A percentile compares a stretch with the other conserved stretches of the same genome.
These are phyloP conservation scores for Adansonia digitata DNA, from an alignment of 345 rosid genomes.

Conservation along the genomic window DNA sequence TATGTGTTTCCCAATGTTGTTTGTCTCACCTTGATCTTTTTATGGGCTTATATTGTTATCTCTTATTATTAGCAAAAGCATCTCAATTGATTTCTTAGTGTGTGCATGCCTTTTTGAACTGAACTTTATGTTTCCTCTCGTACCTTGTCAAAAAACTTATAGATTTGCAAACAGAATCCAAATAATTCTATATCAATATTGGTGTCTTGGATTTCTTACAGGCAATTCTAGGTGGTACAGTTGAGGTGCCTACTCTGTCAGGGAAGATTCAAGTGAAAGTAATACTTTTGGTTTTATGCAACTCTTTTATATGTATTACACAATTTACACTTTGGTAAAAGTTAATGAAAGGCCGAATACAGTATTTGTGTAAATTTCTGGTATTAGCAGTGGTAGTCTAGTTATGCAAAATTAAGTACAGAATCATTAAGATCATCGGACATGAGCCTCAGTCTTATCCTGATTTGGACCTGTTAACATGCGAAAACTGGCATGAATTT, in stretches of 20 bases:
- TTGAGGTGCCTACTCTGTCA: slow-evolving; percentile 77
- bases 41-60: background rate
- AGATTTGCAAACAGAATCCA: slow-evolving; percentile 4
- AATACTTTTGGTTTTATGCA: slow-evolving; percentile 20
- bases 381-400: background rate
- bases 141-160: background rate
- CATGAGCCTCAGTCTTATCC: background rate
- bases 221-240: slow-evolving; percentile 87
- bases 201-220: slow-evolving; percentile 29
- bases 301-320: background rate
- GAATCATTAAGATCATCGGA: background rate
- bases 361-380: background rate
- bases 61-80: background rate
- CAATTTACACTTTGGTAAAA: background rate
- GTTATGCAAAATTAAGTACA: background rate
- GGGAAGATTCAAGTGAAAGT: slow-evolving; percentile 68
- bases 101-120: background rate
- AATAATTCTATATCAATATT: background rate
- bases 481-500: background rate
- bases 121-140: background rate
- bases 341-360: background rate
- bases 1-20: background rate
- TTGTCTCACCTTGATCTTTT: slow-evolving; percentile 4
- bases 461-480: background rate
- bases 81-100: background rate